Percentiles rank a stretch among this genome's conserved stretches.
Conservation (phyloP, 1,284 basidiomycete genomes). For the Rhodotorula sp. region DNA sequence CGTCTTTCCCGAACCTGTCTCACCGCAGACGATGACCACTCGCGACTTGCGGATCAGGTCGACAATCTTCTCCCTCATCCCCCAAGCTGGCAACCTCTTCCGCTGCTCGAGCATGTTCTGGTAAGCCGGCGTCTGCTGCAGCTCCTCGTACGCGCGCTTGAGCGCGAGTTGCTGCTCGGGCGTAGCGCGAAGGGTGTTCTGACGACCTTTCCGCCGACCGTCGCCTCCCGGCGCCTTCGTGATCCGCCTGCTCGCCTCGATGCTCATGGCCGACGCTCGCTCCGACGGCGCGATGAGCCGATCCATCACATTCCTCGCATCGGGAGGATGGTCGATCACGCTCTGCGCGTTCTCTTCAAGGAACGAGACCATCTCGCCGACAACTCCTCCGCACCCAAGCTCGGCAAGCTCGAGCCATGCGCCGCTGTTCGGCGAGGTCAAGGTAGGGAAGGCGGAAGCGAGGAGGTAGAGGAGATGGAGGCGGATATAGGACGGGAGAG, state of each 20-base stretch:
- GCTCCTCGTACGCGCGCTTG: conserved; percentile 51
- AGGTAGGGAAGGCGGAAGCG: conserved; percentile 35
- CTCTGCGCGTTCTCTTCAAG: conserved; percentile 68
- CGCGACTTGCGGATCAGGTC: conserved; percentile 60
- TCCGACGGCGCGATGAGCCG: conserved; percentile 52
- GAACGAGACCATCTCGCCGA: conserved; percentile 70
- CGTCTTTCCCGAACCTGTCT: conserved; percentile 85
- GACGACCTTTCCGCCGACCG: not conserved
- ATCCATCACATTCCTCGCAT: conserved; percentile 63
- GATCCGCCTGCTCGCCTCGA: conserved; percentile 12
- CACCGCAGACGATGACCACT: conserved; percentile 78
- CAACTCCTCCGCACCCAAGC: conserved; percentile 65
- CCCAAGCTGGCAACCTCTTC: conserved; percentile 71
- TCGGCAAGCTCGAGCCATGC: conserved; percentile 60
- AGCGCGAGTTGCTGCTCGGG: conserved; percentile 60
- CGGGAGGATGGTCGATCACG: conserved; percentile 68
- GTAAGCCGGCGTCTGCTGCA: conserved; percentile 55
- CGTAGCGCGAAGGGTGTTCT: conserved; percentile 44
- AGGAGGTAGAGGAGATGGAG: conserved; percentile 71
- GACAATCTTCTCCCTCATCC: conserved; percentile 64
- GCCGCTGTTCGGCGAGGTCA: conserved; percentile 43
- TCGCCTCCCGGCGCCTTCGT: conserved; percentile 46
- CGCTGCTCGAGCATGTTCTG: conserved; percentile 60
- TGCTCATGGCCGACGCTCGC: not conserved
- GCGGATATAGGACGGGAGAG: conserved; percentile 76